Percentiles rank a stretch among this genome's conserved stretches.
phyloP scores from a whole-genome alignment of 805 yeast species.

The Lachancea quebecensis region DNA sequence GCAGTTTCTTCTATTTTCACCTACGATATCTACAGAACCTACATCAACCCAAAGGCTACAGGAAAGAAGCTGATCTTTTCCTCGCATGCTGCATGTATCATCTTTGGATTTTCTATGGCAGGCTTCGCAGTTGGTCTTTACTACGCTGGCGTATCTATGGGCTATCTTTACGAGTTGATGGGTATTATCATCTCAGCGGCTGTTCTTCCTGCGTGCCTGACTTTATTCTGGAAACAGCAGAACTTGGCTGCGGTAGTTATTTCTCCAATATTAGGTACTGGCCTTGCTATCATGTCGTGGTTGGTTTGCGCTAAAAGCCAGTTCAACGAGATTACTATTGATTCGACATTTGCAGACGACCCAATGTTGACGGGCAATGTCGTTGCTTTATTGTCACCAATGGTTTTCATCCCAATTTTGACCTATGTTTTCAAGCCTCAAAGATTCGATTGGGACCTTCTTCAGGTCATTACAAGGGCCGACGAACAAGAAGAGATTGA shows the following conservation, averaged over 20 bases:
- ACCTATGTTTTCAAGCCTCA: slow-evolving; percentile 61
- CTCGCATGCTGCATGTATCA: slow-evolving; percentile 62
- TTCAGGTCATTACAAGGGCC: slow-evolving; percentile 56
- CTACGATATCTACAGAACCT: slow-evolving; percentile 77
- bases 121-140: slow-evolving; percentile 76
- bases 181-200: slow-evolving; percentile 85
- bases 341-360: slow-evolving; percentile 68
- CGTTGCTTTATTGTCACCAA: slow-evolving; percentile 71
- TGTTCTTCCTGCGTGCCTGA: slow-evolving; percentile 68
- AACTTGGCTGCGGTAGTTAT: slow-evolving; percentile 61
- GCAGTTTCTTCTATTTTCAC: slow-evolving; percentile 82
- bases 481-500: slow-evolving; percentile 64
- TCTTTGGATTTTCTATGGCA: slow-evolving; percentile 59
- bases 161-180: slow-evolving; percentile 81
- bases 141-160: slow-evolving; percentile 80
- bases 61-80: slow-evolving; percentile 65
- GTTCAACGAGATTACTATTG: slow-evolving; percentile 39
- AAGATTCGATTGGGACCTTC: slow-evolving; percentile 63
- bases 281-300: slow-evolving; percentile 68
- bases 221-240: slow-evolving; percentile 57
- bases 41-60: slow-evolving; percentile 69
- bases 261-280: slow-evolving; percentile 76
- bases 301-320: slow-evolving; percentile 41
- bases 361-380: slow-evolving; percentile 89
- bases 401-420: slow-evolving; percentile 56